These are phyloP conservation scores for Cystobasidium slooffiae DNA, from an alignment of 1,284 basidiomycete species.

Conservation along the genomic window DNA sequence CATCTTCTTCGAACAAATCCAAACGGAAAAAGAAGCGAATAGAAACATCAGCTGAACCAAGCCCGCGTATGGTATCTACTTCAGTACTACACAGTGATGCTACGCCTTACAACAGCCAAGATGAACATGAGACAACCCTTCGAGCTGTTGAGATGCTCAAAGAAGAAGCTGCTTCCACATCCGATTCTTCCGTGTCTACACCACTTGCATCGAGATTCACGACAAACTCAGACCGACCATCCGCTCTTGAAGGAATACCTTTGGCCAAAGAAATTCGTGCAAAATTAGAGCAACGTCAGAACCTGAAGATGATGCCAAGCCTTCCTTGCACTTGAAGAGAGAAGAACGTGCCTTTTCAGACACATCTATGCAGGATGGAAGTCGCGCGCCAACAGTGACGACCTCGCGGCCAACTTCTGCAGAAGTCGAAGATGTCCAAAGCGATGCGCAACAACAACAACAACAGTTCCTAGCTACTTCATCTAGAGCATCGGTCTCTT, in stretches of 20 bases:
- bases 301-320: neutral
- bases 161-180: neutral
- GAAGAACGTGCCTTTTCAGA: neutral
- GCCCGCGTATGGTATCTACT: neutral
- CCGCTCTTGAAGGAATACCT: neutral
- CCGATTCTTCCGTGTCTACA: neutral
- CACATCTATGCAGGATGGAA: neutral
- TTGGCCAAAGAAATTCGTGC: neutral
- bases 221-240: neutral
- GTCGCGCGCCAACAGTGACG: neutral
- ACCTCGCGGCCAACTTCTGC: neutral
- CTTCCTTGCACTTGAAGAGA: neutral
- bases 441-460: no score
- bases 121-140: neutral
- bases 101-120: neutral
- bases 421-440: neutral
- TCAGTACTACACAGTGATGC: neutral
- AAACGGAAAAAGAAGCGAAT: conserved; percentile 18
- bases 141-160: neutral
- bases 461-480: neutral
- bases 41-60: neutral
- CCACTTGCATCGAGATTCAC: neutral
- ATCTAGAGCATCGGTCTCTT: neutral
- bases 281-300: conserved; percentile 1
- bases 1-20: neutral